Evolutionary conservation across 495 filamentous ascomycete species (phyloP).

Genomic region (Podospora pseudocomata): DNA sequence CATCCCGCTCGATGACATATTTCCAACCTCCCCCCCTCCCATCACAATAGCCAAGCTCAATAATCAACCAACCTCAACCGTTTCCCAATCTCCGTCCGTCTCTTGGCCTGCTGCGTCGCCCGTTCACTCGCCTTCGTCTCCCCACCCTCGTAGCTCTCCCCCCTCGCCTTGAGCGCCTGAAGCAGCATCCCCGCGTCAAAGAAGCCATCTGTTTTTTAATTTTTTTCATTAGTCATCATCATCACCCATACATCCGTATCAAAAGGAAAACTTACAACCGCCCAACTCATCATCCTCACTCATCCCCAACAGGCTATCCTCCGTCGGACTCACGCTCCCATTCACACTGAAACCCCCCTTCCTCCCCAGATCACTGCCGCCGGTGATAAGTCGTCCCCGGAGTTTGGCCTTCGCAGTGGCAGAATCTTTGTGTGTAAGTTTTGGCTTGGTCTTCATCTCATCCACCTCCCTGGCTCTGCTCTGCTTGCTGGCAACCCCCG

Average conservation of each 20-base stretch:
- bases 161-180: constrained; percentile 70
- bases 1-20: too few relatives aligned
- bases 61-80: constrained; percentile 74
- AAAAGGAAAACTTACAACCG: constrained; percentile 66
- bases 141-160: constrained; percentile 39
- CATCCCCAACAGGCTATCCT: constrained; percentile 55
- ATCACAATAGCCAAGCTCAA: constrained; percentile 28
- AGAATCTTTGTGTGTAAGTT: background rate
- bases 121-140: constrained; percentile 45
- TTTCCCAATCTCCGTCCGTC: constrained; percentile 68
- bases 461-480: constrained; percentile 46
- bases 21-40: background rate
- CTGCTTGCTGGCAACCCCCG: constrained; percentile 29
- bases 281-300: constrained; percentile 87
- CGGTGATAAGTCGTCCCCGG: constrained; percentile 55
- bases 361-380: constrained; percentile 36
- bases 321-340: constrained; percentile 47
- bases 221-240: background rate
- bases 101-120: constrained; percentile 46
- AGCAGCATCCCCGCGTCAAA: constrained; percentile 93
- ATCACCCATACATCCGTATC: background rate
- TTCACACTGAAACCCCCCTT: constrained; percentile 38
- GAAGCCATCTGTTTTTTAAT: constrained; percentile 68
- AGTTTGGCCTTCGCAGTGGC: constrained; percentile 44
- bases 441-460: constrained; percentile 14